Conservation (phyloP, 2,329 filamentous ascomycete genomes). For the Aspergillus glaucus region DNA sequence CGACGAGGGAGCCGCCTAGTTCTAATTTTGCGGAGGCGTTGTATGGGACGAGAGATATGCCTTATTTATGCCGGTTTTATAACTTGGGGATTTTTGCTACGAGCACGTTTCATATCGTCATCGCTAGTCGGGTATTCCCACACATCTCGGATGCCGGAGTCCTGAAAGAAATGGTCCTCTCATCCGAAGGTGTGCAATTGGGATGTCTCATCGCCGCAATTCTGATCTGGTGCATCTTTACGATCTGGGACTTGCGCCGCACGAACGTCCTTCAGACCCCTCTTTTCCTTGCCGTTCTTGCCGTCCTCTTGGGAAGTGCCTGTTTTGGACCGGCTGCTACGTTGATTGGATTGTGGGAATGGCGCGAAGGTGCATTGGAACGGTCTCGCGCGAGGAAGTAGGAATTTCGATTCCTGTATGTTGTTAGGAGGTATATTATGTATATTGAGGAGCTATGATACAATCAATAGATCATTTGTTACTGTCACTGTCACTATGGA, state of each 20-base stretch:
- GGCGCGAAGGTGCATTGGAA: background rate
- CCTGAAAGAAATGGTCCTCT: background rate
- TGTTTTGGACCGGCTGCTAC: background rate
- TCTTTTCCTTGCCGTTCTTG: background rate
- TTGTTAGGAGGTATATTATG: too few species aligned
- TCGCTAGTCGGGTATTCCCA: background rate
- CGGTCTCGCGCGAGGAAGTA: background rate
- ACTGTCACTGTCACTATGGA: too few species aligned
- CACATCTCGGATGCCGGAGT: background rate
- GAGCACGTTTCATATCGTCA: slow-evolving; percentile 1
- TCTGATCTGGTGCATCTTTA: slow-evolving; percentile 6
- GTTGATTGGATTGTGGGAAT: background rate
- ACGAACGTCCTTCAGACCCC: slow-evolving; percentile 2
- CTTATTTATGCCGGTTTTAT: slow-evolving; percentile 3
- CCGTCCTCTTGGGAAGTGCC: background rate
- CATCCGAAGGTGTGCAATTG: background rate
- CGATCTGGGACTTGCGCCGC: slow-evolving; percentile 9
- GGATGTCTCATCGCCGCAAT: slow-evolving; percentile 1
- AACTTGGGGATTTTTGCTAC: background rate
- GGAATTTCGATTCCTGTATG: too few species aligned
- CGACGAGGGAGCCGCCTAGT: background rate
- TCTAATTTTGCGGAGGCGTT: background rate
- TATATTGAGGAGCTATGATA: too few species aligned
- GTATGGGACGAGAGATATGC: slow-evolving; percentile 2
- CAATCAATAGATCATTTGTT: too few species aligned